Evolutionary conservation across 495 filamentous ascomycete species (phyloP).

Genomic region (Barbatosphaeria neglecta): DNA sequence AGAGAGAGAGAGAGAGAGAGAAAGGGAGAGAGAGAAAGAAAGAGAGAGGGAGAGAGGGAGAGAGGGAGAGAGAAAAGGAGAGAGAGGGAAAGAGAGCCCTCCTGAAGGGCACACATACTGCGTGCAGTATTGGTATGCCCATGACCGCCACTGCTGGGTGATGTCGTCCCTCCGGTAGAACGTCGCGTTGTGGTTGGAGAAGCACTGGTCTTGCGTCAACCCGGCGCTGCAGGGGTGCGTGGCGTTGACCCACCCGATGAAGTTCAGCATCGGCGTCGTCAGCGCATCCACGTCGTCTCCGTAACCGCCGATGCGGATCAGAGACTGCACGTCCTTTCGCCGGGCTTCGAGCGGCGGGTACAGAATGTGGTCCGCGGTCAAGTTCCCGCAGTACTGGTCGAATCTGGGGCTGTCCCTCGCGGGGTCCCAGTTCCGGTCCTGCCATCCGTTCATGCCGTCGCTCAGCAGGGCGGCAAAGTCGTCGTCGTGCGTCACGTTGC

Average conservation of each 20-base stretch:
- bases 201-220: slow-evolving; percentile 41
- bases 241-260: slow-evolving; percentile 47
- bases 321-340: slow-evolving; percentile 26
- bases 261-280: slow-evolving; percentile 49
- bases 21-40: not conserved
- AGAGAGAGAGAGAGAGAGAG: too few species aligned
- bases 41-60: too few species aligned
- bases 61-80: too few species aligned
- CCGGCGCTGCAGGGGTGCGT: slow-evolving; percentile 18
- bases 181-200: slow-evolving; percentile 34
- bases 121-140: slow-evolving; percentile 46
- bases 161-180: slow-evolving; percentile 41
- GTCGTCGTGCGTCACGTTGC: slow-evolving; percentile 41
- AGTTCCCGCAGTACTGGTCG: slow-evolving; percentile 46
- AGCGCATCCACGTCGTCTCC: slow-evolving; percentile 31
- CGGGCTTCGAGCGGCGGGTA: slow-evolving; percentile 31
- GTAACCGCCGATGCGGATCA: slow-evolving; percentile 48
- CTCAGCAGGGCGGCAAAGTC: slow-evolving; percentile 51
- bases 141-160: slow-evolving; percentile 40
- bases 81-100: too few species aligned
- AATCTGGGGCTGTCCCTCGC: slow-evolving; percentile 40
- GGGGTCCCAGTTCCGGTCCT: slow-evolving; percentile 62
- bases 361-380: slow-evolving; percentile 35
- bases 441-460: slow-evolving; percentile 41
- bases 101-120: too few species aligned